Percentiles rank a stretch among this genome's conserved stretches.
Conservation (phyloP, 2,329 filamentous ascomycete genomes). For the Neopestalotiopsis rosae region DNA sequence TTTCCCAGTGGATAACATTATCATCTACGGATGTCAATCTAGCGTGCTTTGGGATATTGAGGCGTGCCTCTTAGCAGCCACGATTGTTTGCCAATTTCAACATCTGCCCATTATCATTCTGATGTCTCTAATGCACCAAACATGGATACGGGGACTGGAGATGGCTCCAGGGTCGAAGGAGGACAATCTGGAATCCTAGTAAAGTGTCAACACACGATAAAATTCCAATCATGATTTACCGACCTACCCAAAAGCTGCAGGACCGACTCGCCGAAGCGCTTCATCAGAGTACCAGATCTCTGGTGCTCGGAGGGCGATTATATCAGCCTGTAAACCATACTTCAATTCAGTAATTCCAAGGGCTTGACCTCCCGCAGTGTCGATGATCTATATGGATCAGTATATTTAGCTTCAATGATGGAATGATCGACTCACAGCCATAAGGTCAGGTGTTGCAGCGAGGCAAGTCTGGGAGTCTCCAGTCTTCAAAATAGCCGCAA, state of each 20-base stretch:
- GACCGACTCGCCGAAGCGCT: background rate
- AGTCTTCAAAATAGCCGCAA: background rate
- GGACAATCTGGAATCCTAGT: background rate
- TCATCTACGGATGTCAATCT: too few relatives aligned
- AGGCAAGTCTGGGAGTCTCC: background rate
- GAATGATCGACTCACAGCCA: background rate
- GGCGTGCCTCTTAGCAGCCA: too few relatives aligned
- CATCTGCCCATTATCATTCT: background rate
- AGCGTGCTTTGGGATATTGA: too few relatives aligned
- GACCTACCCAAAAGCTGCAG: conserved; percentile 3
- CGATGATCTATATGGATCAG: background rate
- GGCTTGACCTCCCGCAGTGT: background rate
- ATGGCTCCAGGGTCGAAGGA: background rate
- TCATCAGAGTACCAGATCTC: conserved; percentile 6
- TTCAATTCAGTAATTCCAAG: conserved; percentile 1
- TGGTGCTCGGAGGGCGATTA: conserved; percentile 6
- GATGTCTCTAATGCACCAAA: background rate
- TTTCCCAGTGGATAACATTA: too few relatives aligned
- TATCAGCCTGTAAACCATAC: background rate
- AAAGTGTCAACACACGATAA: background rate
- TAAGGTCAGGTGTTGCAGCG: background rate
- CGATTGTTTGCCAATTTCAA: too few relatives aligned
- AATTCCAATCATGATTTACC: background rate
- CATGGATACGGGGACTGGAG: background rate
- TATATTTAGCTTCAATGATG: background rate